A percentile compares a stretch with the other conserved stretches of the same genome.
phyloP scores from a whole-genome alignment of 2,329 filamentous ascomycete genomes.

The Cordyceps javanica region DNA sequence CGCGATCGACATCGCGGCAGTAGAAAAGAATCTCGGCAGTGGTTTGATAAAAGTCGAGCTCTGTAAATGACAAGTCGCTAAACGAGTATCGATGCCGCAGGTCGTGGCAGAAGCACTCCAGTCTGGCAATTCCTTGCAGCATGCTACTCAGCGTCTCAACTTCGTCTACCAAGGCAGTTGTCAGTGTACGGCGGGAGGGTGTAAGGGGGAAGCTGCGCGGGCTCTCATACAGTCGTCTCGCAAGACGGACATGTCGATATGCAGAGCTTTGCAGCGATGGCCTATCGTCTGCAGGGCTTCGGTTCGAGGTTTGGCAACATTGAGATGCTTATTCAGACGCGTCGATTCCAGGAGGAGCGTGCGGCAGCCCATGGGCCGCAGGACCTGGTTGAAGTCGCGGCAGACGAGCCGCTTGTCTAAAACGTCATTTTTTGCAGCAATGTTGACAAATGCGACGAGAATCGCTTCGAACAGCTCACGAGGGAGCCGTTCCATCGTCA shows the following conservation, averaged over 20 bases:
- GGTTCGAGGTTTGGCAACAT: constrained; percentile 27
- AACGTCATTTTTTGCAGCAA: constrained; percentile 38
- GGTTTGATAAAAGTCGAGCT: constrained; percentile 37
- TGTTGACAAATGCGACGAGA: constrained; percentile 35
- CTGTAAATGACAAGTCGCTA: constrained; percentile 42
- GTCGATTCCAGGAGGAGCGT: constrained; percentile 46
- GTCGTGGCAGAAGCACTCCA: constrained; percentile 38
- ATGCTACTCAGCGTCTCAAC: constrained; percentile 41
- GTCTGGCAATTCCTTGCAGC: constrained; percentile 39
- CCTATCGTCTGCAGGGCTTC: constrained; percentile 40
- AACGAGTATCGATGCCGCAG: constrained; percentile 43
- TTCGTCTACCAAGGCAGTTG: constrained; percentile 33
- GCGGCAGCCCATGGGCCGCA: constrained; percentile 39
- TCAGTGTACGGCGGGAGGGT: not conserved
- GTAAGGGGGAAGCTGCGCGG: not conserved
- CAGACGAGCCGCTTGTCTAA: constrained; percentile 43
- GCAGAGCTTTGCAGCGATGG: constrained; percentile 42
- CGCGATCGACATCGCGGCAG: constrained; percentile 37
- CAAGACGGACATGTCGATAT: constrained; percentile 47
- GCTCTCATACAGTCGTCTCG: constrained; percentile 41
- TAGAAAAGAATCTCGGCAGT: constrained; percentile 38
- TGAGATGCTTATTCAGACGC: constrained; percentile 35
- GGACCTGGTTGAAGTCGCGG: constrained; percentile 39
- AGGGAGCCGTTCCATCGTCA: constrained; percentile 39
- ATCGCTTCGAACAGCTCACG: constrained; percentile 42